Evolutionary conservation across 306 rosid genomes (phyloP), one percentile per base, ranked within the genome.

Genomic region (Acacia acuminata): DNA sequence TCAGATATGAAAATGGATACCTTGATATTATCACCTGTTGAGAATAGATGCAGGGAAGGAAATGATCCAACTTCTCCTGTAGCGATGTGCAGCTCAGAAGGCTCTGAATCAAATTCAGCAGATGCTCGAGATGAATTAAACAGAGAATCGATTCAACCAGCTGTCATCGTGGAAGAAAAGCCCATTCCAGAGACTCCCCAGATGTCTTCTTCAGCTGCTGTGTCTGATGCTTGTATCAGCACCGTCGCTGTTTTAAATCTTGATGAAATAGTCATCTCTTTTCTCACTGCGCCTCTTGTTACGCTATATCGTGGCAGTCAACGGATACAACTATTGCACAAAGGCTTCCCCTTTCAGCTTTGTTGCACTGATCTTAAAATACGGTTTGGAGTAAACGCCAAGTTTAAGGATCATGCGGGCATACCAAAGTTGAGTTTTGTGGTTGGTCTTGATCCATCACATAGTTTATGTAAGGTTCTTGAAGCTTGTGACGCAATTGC

Each of bases 321-420:
- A 73, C 94, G 88, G 86, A 89, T 96, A 79, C 90, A 87, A 77
- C 80, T 96, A 77, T 80, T 75, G 87, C 97, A 36, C 34, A 3
- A 30, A 30, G 94, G 92, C 42, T 83, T 40, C 69, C 81, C 81
- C 63, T 90, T 96, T 84, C 96, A 89, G 84, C 92, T 96, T 81
- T 79, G 25, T 51, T 89, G 91, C 86, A 15, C 67, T 76, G 76
- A 58, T 86, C 69, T 94, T 88, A 96, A 87, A 91, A 94, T 96
- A 70, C 89, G 97, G 79, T 96, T 96, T 82, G 98, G 97, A 85
- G 79, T 94, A 76, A 92, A 85, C 85, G 66, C 89, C 11, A 94
- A 81, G 86, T 96, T 90, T 85, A n/a, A 79, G 25, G 94, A 96
- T 86, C 81, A 38, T 19, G 97, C 92, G 81, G 97, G 98, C 50